These are phyloP conservation scores for Comarum palustre DNA, from an alignment of 306 rosid species.

Conservation along the genomic window DNA sequence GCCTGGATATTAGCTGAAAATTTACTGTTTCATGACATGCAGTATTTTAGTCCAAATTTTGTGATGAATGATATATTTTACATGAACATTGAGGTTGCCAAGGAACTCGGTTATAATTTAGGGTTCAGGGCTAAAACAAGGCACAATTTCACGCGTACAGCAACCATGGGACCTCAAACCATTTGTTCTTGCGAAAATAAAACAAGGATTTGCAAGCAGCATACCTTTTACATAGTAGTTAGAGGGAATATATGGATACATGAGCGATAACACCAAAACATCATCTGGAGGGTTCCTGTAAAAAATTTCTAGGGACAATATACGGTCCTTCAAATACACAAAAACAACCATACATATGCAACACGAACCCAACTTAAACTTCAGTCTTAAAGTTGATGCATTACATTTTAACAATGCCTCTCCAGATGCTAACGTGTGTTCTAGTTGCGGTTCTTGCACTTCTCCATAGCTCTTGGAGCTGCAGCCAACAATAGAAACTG, in stretches of 20 bases:
- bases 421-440: slow-evolving; percentile 22
- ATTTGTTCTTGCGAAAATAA: neutral
- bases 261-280: slow-evolving; percentile 30
- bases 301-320: slow-evolving; percentile 37
- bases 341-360: slow-evolving; percentile 34
- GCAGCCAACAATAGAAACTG: slow-evolving; percentile 31
- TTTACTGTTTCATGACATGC: neutral
- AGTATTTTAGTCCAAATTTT: neutral
- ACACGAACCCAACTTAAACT: slow-evolving; percentile 26
- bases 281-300: slow-evolving; percentile 42
- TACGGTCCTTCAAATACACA: slow-evolving; percentile 43
- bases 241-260: slow-evolving; percentile 39
- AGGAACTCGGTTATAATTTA: too few species aligned
- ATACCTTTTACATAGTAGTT: slow-evolving; percentile 47
- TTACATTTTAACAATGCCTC: slow-evolving; percentile 30
- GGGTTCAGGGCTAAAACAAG: too few species aligned
- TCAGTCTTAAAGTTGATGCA: slow-evolving; percentile 11
- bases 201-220: slow-evolving; percentile 28
- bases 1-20: neutral
- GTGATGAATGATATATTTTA: neutral
- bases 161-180: neutral
- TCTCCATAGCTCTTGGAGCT: slow-evolving; percentile 90
- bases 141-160: neutral
- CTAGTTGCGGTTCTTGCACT: slow-evolving; percentile 68
- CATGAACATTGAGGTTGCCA: neutral